Evolutionary conservation across 306 rosid species (phyloP).

Genomic region (Castanea sativa): DNA sequence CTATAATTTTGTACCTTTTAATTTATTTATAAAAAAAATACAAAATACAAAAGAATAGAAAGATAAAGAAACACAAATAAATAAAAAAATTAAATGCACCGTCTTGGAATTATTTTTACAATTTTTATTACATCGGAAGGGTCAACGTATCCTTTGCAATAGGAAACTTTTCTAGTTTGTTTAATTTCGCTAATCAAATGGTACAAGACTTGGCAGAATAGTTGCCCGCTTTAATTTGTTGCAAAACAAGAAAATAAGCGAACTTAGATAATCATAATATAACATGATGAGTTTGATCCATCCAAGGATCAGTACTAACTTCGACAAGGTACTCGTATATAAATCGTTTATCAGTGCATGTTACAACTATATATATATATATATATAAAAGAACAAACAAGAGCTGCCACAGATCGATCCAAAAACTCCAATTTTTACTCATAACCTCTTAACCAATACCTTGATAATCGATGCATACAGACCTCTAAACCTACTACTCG

Average conservation of each 20-base stretch:
- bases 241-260: neutral
- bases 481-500: constrained; percentile 31
- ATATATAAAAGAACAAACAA: neutral
- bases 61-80: too few species aligned
- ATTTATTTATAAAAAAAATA: too few species aligned
- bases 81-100: too few species aligned
- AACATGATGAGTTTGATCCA: neutral
- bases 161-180: too few species aligned
- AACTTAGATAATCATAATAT: neutral
- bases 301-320: neutral
- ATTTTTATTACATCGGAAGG: too few species aligned
- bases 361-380: neutral
- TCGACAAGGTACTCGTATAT: neutral
- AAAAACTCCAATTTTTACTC: constrained; percentile 18
- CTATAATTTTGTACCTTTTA: too few species aligned
- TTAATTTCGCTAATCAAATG: too few species aligned
- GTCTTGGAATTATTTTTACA: too few species aligned
- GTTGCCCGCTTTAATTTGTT: neutral
- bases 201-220: too few species aligned
- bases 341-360: neutral
- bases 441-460: constrained; percentile 40
- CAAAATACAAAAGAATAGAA: too few species aligned
- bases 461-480: constrained; percentile 47
- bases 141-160: too few species aligned
- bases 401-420: neutral